Conservation (phyloP, 345 rosid genomes). For the Citrus australasica region DNA sequence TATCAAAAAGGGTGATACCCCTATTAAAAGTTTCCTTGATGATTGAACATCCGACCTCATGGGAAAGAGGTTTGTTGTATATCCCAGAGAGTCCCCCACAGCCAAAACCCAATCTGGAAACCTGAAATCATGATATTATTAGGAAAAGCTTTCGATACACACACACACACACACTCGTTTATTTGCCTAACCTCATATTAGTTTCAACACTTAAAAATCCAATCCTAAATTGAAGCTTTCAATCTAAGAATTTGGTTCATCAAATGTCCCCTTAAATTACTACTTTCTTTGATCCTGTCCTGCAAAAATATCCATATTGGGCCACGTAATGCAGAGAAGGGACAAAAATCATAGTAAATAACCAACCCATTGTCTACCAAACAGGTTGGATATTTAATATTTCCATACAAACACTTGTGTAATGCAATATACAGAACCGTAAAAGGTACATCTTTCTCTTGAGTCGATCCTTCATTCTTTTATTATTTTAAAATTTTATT, state of each 20-base stretch:
- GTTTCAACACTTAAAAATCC: not conserved
- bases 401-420: no score
- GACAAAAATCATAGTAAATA: no score
- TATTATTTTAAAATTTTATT: no score
- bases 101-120: slow-evolving; percentile 46
- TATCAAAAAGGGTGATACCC: slow-evolving; percentile 51
- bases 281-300: no score
- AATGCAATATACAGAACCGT: not conserved
- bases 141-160: not conserved
- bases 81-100: slow-evolving; percentile 49
- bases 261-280: no score
- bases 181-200: not conserved
- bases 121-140: slow-evolving; percentile 16
- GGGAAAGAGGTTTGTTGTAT: slow-evolving; percentile 36
- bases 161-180: not conserved
- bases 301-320: no score
- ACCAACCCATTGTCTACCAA: no score
- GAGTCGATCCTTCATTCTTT: no score
- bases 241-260: no score
- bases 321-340: no score
- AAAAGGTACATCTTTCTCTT: not conserved
- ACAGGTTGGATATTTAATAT: no score
- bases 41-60: slow-evolving; percentile 41
- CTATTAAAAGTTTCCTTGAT: slow-evolving; percentile 33
- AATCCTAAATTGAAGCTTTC: not conserved